A percentile compares a stretch with the other conserved stretches of the same genome.
Evolutionary conservation across 2,329 filamentous ascomycete species (phyloP).

Genomic region (Colletotrichum neosansevieriae): DNA sequence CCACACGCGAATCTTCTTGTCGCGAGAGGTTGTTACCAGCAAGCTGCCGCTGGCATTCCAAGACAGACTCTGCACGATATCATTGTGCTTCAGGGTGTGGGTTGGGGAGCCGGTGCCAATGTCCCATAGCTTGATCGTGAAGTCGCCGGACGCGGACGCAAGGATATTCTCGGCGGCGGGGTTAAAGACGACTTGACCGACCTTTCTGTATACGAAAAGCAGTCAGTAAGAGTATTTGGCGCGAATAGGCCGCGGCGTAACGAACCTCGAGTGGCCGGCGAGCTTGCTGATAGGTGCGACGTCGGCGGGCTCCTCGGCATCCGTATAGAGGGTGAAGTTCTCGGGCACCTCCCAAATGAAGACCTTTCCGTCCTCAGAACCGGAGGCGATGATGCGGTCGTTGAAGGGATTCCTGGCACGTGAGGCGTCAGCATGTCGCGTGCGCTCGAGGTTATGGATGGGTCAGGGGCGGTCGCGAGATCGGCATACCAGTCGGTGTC

Average conservation of each 20-base stretch:
- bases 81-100: slow-evolving; percentile 84
- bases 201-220: slow-evolving; percentile 73
- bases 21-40: slow-evolving; percentile 91
- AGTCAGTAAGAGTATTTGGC: slow-evolving; percentile 14
- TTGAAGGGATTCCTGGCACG: slow-evolving; percentile 89
- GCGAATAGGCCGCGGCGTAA: slow-evolving; percentile 43
- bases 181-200: slow-evolving; percentile 98
- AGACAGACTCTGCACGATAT: slow-evolving; percentile 94
- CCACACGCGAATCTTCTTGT: slow-evolving; percentile 99
- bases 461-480: slow-evolving; percentile 41
- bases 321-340: slow-evolving; percentile 84
- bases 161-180: slow-evolving; percentile 95
- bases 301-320: slow-evolving; percentile 86
- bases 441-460: slow-evolving; percentile 11
- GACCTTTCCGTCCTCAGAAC: slow-evolving; percentile 96
- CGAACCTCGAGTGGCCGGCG: slow-evolving; percentile 84
- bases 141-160: slow-evolving; percentile 94
- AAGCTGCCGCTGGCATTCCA: slow-evolving; percentile 93
- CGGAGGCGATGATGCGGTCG: slow-evolving; percentile 91
- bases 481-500: slow-evolving; percentile 91
- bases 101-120: slow-evolving; percentile 81
- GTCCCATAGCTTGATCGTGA: slow-evolving; percentile 96
- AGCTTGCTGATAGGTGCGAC: slow-evolving; percentile 86
- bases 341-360: slow-evolving; percentile 96
- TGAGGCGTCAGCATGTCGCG: slow-evolving; percentile 45